Evolutionary conservation across 2,329 filamentous ascomycete genomes (phyloP), one percentile per base, ranked within the genome.

Genomic region (Cladosporium sp.): DNA sequence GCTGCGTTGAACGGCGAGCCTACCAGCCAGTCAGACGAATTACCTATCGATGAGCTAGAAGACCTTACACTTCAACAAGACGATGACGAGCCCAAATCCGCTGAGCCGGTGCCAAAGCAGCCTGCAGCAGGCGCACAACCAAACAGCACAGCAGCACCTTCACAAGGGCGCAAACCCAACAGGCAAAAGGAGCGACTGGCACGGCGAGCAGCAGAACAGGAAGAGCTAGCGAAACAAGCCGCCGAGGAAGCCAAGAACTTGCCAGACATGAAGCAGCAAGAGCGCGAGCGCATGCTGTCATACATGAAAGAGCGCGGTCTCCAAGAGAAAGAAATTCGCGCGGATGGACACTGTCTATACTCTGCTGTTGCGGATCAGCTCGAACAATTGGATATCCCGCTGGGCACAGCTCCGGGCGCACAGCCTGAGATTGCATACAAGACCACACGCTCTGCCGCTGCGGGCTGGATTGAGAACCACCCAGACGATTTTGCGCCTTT

Each of bases 301-400:
- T 85, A 86, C 49, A 90, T 97, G 76, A 79, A 82, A 63, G 80
- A 83, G 53, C 80, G 89, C 65, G 83, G 83, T 0, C 83, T 98
- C 18, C 82, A 81, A 23, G 91, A 97, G 80, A 86, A 91, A 72
- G 88, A 92, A 66, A 93, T 99, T 65, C 86, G 86, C 46, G 92
- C 95, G 0, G 94, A 99, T 78, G 95, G 95, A 0, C 95, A 99
- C 80, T 99, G 95, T 76, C 82, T 99, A 18, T 99, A 98, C 79
- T 91, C 92, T 18, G 93, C 95, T 0, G 85, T 98, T 60, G 93
- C 94, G 29, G 92, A 95, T 76, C 93, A 97, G 78, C 83, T 97
- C 62, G 80, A 74, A n/a, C 73, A 76, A 57, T 63, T 76, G 23
- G 67, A 71, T 2, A 80, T 88, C 16, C 73, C 83, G 1, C 72